Evolutionary conservation across 2,329 filamentous ascomycete species (phyloP), one percentile per base, ranked within the genome.

Genomic region (Aspergillus hiratsukae): DNA sequence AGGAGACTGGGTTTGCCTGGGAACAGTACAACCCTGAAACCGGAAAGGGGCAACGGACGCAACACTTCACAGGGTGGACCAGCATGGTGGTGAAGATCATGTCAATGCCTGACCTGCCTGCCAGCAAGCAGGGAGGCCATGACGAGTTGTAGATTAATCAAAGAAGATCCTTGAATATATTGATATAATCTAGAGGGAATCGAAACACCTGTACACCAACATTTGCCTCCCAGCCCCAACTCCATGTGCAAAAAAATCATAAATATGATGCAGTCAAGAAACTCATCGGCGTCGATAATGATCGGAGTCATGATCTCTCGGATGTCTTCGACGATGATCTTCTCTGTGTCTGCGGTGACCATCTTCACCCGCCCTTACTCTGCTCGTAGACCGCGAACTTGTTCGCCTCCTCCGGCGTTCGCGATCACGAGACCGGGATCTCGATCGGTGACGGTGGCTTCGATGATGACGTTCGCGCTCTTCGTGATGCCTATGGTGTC

Each of bases 21-120:
- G 94, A 99, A 76, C 94, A 99, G 77, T 99, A 97, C 74, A 90
- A 96, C 72, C 91, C 92, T 0, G 91, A 96, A 66, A 96, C 90
- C 3, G 94, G 94, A 48, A 83, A 84, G 53, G 94, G 94, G n/a
- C 93, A 97, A 79, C 83, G 94, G 45, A 97, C 92, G 4, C 91
- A 97, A 80, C 93, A 97, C 75, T 99, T 99, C 72, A 97, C 94
- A 0, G 94, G 94, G 51, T 99, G 94, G 94, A 99, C 94, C n/a
- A 96, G 91, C 72, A 79, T 97, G 75, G 90, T 97, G 49, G 92
- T 97, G 48, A 97, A 96, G 80, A 90, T 99, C 64, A 96, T 97
- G 91, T 85, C 86, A 49, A 93, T 99, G 90, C 89, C 91, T 6
- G 88, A 95, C 64, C 69, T 90, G 45, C 64, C 64, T 41, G 61